Evolutionary conservation across 1,139 yeast species (phyloP).

Genomic region (Blastobotrys ciferrii): DNA sequence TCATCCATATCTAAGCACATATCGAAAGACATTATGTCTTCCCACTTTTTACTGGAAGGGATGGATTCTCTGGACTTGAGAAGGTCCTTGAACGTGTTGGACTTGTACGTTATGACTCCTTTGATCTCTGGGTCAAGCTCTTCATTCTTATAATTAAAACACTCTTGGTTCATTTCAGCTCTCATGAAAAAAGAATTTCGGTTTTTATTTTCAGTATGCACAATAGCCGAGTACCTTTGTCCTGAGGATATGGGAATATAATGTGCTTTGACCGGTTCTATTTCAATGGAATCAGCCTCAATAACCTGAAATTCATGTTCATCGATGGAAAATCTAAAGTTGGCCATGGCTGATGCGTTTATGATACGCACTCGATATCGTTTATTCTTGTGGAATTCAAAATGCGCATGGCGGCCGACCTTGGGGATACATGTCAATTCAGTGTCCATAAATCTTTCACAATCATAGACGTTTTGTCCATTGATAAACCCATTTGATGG

Average conservation of each 20-base stretch:
- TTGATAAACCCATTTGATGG: conserved; percentile 56
- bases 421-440: conserved; percentile 38
- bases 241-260: conserved; percentile 66
- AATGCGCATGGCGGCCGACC: conserved; percentile 4
- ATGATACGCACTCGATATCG: conserved; percentile 31
- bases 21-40: conserved; percentile 19
- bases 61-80: background rate
- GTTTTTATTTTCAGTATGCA: conserved; percentile 38
- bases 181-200: conserved; percentile 11
- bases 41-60: conserved; percentile 18
- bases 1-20: conserved; percentile 23
- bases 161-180: conserved; percentile 26
- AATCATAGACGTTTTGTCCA: conserved; percentile 27
- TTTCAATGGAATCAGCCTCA: conserved; percentile 71
- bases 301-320: conserved; percentile 53
- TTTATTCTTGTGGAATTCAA: conserved; percentile 18
- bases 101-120: conserved; percentile 17
- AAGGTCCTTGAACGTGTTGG: background rate
- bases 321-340: conserved; percentile 33
- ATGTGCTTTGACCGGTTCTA: conserved; percentile 55
- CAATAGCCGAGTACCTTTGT: conserved; percentile 65
- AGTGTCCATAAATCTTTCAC: conserved; percentile 45
- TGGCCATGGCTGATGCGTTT: conserved; percentile 34
- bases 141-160: conserved; percentile 23
- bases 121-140: conserved; percentile 24